Percentiles rank a stretch among this genome's conserved stretches.
Conservation (phyloP, 257 asterid species). For the Henckelia pumila region DNA sequence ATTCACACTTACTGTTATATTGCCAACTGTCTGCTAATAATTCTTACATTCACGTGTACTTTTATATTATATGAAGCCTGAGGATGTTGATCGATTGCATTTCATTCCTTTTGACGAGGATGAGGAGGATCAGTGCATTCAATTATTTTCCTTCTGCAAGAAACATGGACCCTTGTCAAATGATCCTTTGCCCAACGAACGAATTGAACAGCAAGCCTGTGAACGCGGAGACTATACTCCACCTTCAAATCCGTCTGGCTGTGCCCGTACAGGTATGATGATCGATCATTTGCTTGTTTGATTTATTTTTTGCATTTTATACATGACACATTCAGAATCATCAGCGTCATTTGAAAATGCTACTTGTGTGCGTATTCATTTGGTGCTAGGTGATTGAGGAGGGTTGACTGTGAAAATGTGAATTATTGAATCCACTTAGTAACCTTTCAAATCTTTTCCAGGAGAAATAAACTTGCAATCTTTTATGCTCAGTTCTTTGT, state of each 20-base stretch:
- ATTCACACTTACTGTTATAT: conserved; percentile 13
- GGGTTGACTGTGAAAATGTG: conserved; percentile 2
- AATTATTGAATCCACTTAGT: background rate
- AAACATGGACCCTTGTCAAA: conserved; percentile 78
- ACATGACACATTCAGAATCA: background rate
- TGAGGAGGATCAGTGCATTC: conserved; percentile 83
- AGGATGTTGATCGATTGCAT: conserved; percentile 76
- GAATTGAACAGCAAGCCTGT: conserved; percentile 38
- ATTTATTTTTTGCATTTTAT: conserved; percentile 6
- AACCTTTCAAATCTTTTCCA: background rate
- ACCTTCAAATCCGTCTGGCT: conserved; percentile 76
- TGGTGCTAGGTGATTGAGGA: conserved; percentile 15
- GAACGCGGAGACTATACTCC: conserved; percentile 60
- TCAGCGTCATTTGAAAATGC: conserved; percentile 18
- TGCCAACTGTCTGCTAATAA: background rate
- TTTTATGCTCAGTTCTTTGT: conserved; percentile 1
- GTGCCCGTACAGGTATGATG: conserved; percentile 83
- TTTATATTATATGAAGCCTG: conserved; percentile 52
- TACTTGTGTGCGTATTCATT: conserved; percentile 7
- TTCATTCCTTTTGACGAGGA: conserved; percentile 76
- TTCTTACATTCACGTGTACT: conserved; percentile 15
- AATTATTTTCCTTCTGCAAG: conserved; percentile 83
- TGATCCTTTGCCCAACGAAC: conserved; percentile 55
- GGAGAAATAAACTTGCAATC: background rate
- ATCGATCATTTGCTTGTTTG: conserved; percentile 19